Base-by-base conservation (phyloP, 495 filamentous ascomycete genomes). In the Penicillium coprophilum region DNA sequence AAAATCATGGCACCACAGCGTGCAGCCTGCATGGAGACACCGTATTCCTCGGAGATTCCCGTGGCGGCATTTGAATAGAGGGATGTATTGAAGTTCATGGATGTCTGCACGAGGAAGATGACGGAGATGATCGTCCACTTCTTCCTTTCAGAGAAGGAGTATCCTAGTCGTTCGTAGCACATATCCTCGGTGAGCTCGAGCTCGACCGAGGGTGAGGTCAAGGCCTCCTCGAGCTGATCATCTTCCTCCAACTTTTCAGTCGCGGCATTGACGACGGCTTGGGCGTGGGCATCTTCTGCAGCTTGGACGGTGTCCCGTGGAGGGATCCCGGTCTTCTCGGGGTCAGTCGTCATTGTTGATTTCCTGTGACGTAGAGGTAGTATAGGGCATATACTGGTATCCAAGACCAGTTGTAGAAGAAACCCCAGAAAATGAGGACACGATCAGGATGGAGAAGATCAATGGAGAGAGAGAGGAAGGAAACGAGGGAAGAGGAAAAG, bases 61-160 rank as follows among this genome's bases (percentile, higher is more conserved):
- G 36, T 50, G 38, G 81, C 58, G 27, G 72, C 81, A 60, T 84
- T 83, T 17, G 82, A 79, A 61, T 83, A 84, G 24, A 84, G 67
- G 34, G 75, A 75, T 19, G 80, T 81, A 59, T 83, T 83, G 68
- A 82, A 79, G 58, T 84, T 84, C 74, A 85, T 85, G 17, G 76
- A 81, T 39, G 75, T 73, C 55, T 85, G 82, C 23, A 84, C 83
- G 40, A 74, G 47, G 62, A 82, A 86, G 66, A 81, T 85, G 58
- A 85, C 77, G 41, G 69, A 60, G n/a, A 87, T 79, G 63, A 86
- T 85, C 52, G 69, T 63, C 84, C 83, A 86, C 62, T 87, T 87
- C 50, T 76, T 78, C 63, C 52, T 71, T 28, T 64, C 61, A 0
- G 78, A 64, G 60, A 80, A 87, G 11, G 69, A 63, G 63, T 80